Evolutionary conservation across 2,329 filamentous ascomycete species (phyloP), one percentile per base, ranked within the genome.

Genomic region (Dothideomycetes sp.): DNA sequence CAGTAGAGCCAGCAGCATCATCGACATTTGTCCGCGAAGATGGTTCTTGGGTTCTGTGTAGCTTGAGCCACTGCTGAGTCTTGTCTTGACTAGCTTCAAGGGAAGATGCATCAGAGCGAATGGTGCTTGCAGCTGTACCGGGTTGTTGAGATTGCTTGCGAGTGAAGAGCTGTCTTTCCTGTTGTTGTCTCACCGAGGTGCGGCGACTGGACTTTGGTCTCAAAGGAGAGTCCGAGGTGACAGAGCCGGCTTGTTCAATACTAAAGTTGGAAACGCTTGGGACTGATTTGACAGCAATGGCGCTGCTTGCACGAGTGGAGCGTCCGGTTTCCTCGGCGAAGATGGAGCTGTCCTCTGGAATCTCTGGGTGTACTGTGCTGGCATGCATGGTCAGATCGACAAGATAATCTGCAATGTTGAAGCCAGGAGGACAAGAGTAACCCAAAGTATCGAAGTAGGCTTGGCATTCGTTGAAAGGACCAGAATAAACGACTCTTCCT

Each of bases 351-450:
- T 74, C 65, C 34, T 78, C 75, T 20, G 78, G 70, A 2, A 69
- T 62, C 9, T 71, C 64, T 1, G 71, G 69, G 25, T 63, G 66
- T 11, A 71, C 67, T 38, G 72, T 70, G 44, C 84, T 77, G 17
- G 87, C 88, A 59, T 98, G 91, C 89, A 98, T 96, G 0, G 91
- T 96, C 28, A 98, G 71, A 59, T 98, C 91, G 20, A 98, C 88
- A 4, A 98, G 75, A 56, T 95, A 98, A 60, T 98, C 91, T 4
- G 91, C 91, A 61, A 98, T 96, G 55, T 98, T 98, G 73, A 96
- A 98, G 2, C 93, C 93, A 17, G 88, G 82, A 9, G 91, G 91
- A 56, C 93, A 98, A 34, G 83, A 71, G 60, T 95, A 98, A 30
- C 91, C 93, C 46, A 94, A 80, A 33, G 78, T 74, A 55, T 95